Base-by-base conservation (phyloP, 2,329 filamentous ascomycete genomes). In the Fusarium avenaceum region DNA sequence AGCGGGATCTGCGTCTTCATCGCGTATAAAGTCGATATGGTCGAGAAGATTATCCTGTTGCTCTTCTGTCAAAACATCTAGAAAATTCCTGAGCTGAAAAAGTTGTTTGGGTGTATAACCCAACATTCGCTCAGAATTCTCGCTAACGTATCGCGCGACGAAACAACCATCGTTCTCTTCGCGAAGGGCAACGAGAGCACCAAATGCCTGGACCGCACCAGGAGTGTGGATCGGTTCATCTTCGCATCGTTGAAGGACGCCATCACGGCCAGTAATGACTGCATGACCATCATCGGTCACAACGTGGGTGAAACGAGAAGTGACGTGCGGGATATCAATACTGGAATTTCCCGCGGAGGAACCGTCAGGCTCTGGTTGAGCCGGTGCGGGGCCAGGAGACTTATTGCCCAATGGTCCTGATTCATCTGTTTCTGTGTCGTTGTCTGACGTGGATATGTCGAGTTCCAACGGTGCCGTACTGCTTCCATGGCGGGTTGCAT, bases 161-260 rank as follows among this genome's bases (percentile, higher is more conserved):
- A 96, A 85, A 39, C 86, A 87, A 4, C 90, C 90, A 38, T 91
- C 89, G 0, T 80, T 75, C 54, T 92, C 89, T 76, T 94, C 91
- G 54, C 89, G 86, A 20, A 97, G 78, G 1, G 90, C 93, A 32
- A 97, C 73, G 24, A 97, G 81, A 6, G 92, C 83, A 2, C 94
- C 94, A 71, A 97, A 97, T 2, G 87, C 85, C 76, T 97, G 94
- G 1, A 94, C 81, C 2, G 92, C 92, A 33, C 93, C 93, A 1
- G 94, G 94, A 2, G 93, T 90, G 69, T 95, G 93, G 26, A 97
- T 97, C 0, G 94, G 93, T 73, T 97, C 94, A 73, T 97, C 94
- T 77, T 97, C 94, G 74, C 94, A 97, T 52, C 89, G 86, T 75
- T 96, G 92, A 44, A 96, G 80, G 1, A 85, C 87, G 3, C 89